These are phyloP conservation scores for Brettanomyces nanus DNA, from an alignment of 805 yeast genomes.

Conservation along the genomic window DNA sequence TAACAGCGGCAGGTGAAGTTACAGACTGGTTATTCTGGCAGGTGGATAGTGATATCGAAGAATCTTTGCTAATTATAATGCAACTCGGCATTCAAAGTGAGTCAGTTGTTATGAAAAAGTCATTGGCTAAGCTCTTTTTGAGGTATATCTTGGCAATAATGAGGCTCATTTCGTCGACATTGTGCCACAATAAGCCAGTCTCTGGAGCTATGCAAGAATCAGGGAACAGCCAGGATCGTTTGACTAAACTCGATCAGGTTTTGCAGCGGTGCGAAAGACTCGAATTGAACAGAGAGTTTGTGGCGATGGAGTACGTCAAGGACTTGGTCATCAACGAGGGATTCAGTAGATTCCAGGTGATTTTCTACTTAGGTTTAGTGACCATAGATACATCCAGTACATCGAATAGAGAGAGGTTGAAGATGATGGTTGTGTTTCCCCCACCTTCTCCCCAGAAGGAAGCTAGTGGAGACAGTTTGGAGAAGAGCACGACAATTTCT, in stretches of 20 bases:
- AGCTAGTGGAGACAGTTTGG: conserved; percentile 23
- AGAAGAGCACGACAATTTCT: conserved; percentile 15
- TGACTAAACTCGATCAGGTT: neutral
- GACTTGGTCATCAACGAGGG: conserved; percentile 74
- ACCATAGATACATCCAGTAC: conserved; percentile 28
- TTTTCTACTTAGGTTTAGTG: conserved; percentile 55
- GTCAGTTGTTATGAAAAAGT: conserved; percentile 24
- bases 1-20: conserved; percentile 10
- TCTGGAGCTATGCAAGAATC: neutral
- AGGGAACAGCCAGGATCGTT: neutral
- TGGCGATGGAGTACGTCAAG: conserved; percentile 47
- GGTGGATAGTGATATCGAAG: conserved; percentile 31
- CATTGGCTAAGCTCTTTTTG: neutral
- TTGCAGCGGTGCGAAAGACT: conserved; percentile 2
- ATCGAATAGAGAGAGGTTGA: conserved; percentile 8
- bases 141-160: neutral
- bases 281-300: conserved; percentile 30
- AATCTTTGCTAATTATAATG: conserved; percentile 36
- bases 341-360: conserved; percentile 57
- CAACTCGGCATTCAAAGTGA: conserved; percentile 40
- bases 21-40: conserved; percentile 17
- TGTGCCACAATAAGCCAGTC: no score
- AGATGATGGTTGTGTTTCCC: conserved; percentile 26
- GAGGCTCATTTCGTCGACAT: neutral
- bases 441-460: conserved; percentile 22